Evolutionary conservation across 1,284 basidiomycete genomes (phyloP).

Genomic region (Stygiomarasmius scandens): DNA sequence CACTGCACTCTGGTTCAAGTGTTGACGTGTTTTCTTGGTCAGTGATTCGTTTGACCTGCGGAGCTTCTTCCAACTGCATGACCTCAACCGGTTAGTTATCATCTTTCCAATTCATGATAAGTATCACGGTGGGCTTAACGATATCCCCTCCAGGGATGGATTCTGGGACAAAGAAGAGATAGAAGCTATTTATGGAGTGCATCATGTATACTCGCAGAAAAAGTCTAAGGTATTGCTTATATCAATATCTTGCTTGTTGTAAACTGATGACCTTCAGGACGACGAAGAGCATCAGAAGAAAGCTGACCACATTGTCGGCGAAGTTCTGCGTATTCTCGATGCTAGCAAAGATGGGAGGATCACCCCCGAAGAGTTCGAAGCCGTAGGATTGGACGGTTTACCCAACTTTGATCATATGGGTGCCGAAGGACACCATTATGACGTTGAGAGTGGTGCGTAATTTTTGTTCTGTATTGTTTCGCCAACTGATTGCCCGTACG

Average conservation of each 20-base stretch:
- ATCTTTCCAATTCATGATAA: neutral
- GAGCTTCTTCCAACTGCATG: slow-evolving; percentile 89
- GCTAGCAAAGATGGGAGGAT: slow-evolving; percentile 80
- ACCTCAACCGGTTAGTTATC: slow-evolving; percentile 75
- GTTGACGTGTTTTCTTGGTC: slow-evolving; percentile 10
- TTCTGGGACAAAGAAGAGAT: slow-evolving; percentile 82
- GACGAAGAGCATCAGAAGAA: slow-evolving; percentile 84
- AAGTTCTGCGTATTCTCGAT: slow-evolving; percentile 79
- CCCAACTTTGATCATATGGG: slow-evolving; percentile 91
- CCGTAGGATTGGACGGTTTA: slow-evolving; percentile 76
- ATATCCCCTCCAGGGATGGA: slow-evolving; percentile 53
- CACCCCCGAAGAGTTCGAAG: slow-evolving; percentile 79
- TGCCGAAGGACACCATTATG: slow-evolving; percentile 91
- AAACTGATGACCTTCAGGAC: slow-evolving; percentile 57
- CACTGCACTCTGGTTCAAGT: slow-evolving; percentile 1
- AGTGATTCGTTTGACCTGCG: slow-evolving; percentile 79
- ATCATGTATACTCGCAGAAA: slow-evolving; percentile 91
- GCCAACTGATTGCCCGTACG: neutral
- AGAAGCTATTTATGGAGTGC: slow-evolving; percentile 92
- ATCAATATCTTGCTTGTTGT: neutral
- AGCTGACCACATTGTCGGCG: slow-evolving; percentile 79
- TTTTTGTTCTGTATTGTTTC: slow-evolving; percentile 2
- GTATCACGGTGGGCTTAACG: slow-evolving; percentile 9
- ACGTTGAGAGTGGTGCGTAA: slow-evolving; percentile 79
- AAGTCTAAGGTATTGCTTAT: slow-evolving; percentile 63